Evolutionary conservation across 2,329 filamentous ascomycete species (phyloP).

Genomic region (Aspergillus neotritici): DNA sequence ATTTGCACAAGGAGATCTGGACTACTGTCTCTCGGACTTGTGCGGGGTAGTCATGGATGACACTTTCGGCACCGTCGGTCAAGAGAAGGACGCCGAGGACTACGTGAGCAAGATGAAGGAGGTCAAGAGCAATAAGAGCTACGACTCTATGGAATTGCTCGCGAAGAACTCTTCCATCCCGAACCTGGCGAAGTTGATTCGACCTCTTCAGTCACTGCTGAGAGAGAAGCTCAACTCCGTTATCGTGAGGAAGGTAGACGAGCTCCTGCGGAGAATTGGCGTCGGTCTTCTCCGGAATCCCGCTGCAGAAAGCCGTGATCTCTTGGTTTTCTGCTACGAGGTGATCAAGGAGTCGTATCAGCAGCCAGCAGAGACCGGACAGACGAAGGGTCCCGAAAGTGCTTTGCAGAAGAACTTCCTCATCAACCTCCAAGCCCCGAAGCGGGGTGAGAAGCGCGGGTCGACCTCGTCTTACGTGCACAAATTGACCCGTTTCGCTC

Average conservation of each 20-base stretch:
- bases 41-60: constrained; percentile 92
- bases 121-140: constrained; percentile 96
- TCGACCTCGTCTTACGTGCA: constrained; percentile 73
- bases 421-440: constrained; percentile 68
- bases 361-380: constrained; percentile 45
- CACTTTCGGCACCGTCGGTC: constrained; percentile 83
- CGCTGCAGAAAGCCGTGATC: constrained; percentile 69
- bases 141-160: constrained; percentile 92
- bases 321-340: constrained; percentile 92
- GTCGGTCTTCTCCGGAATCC: constrained; percentile 78
- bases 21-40: constrained; percentile 76
- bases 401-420: constrained; percentile 57
- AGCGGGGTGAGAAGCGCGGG: constrained; percentile 65
- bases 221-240: constrained; percentile 77
- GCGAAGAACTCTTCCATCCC: constrained; percentile 73
- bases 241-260: constrained; percentile 84
- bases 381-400: constrained; percentile 21
- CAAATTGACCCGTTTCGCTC: constrained; percentile 80
- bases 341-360: constrained; percentile 82
- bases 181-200: constrained; percentile 68
- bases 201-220: constrained; percentile 71
- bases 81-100: constrained; percentile 95
- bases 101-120: constrained; percentile 96
- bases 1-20: constrained; percentile 74
- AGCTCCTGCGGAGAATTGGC: constrained; percentile 75